Conservation (phyloP, 2,329 filamentous ascomycete species). For the Calonectria naviculata region DNA sequence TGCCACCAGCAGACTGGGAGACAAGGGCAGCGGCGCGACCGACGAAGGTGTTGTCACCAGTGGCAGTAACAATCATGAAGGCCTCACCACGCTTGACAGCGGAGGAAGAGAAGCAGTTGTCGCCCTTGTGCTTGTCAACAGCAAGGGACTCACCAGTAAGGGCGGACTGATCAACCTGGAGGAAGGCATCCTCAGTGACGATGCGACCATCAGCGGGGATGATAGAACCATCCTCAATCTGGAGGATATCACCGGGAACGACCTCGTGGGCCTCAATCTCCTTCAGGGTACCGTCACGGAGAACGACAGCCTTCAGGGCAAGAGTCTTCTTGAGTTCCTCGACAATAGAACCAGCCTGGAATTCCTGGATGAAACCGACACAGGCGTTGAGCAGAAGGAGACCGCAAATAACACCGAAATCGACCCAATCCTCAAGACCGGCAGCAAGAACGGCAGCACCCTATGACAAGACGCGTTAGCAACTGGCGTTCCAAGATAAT, state of each 20-base stretch:
- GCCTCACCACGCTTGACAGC: constrained; percentile 92
- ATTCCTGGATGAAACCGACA: constrained; percentile 92
- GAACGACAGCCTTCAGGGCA: constrained; percentile 86
- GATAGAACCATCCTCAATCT: constrained; percentile 91
- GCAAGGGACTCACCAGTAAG: constrained; percentile 93
- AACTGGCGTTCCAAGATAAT: neutral
- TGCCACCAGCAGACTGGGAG: constrained; percentile 77
- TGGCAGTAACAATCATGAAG: constrained; percentile 84
- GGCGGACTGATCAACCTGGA: constrained; percentile 92
- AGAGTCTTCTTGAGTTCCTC: constrained; percentile 92
- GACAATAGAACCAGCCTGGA: constrained; percentile 89
- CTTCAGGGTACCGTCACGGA: constrained; percentile 80
- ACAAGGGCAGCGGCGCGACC: constrained; percentile 89
- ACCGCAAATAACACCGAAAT: constrained; percentile 91
- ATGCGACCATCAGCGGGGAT: constrained; percentile 90
- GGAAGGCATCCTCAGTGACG: constrained; percentile 84
- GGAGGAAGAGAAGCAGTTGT: constrained; percentile 86
- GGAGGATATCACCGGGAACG: constrained; percentile 89
- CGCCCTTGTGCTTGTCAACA: constrained; percentile 86
- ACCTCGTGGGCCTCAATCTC: constrained; percentile 87
- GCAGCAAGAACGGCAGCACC: constrained; percentile 83
- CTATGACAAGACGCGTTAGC: constrained; percentile 51
- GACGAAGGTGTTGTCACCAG: constrained; percentile 91
- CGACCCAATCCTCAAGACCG: constrained; percentile 89
- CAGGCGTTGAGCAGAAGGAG: constrained; percentile 85